phyloP scores from a whole-genome alignment of 805 yeast genomes.

The Metschnikowia gelsemii region DNA sequence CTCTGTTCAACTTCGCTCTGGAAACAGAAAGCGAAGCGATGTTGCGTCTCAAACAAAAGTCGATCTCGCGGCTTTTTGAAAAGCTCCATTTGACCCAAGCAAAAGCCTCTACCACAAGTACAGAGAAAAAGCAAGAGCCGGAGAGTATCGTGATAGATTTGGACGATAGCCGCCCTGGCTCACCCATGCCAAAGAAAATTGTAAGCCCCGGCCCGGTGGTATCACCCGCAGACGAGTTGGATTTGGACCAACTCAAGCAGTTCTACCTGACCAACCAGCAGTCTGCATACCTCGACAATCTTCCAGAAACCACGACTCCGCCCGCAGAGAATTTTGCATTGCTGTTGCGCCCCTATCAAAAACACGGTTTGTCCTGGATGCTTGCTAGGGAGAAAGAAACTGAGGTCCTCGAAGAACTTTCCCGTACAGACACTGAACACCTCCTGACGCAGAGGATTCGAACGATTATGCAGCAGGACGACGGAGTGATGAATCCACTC shows the following conservation, averaged over 20 bases:
- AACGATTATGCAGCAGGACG: conserved; percentile 32
- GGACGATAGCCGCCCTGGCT: neutral
- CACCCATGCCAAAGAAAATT: conserved; percentile 19
- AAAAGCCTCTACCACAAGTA: neutral
- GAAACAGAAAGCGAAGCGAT: conserved; percentile 57
- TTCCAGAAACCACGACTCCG: conserved; percentile 64
- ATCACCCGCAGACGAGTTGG: conserved; percentile 42
- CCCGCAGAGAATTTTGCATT: conserved; percentile 50
- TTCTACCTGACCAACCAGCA: conserved; percentile 74
- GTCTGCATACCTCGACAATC: conserved; percentile 49
- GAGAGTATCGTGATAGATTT: conserved; percentile 8
- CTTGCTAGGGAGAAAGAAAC: conserved; percentile 70
- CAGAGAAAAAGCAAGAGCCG: neutral
- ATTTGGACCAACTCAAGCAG: conserved; percentile 70
- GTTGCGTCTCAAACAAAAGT: conserved; percentile 52
- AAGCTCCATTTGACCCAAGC: conserved; percentile 37
- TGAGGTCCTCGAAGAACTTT: conserved; percentile 39
- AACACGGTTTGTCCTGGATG: conserved; percentile 88
- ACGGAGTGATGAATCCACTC: conserved; percentile 71
- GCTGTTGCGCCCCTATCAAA: conserved; percentile 72
- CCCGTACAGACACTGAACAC: conserved; percentile 21
- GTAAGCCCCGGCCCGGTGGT: no score
- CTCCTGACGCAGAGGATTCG: conserved; percentile 30
- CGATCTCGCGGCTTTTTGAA: conserved; percentile 56
- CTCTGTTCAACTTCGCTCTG: conserved; percentile 27